phyloP scores from a whole-genome alignment of 1,139 yeast genomes.

The Debaryomycetaceae sp. region DNA sequence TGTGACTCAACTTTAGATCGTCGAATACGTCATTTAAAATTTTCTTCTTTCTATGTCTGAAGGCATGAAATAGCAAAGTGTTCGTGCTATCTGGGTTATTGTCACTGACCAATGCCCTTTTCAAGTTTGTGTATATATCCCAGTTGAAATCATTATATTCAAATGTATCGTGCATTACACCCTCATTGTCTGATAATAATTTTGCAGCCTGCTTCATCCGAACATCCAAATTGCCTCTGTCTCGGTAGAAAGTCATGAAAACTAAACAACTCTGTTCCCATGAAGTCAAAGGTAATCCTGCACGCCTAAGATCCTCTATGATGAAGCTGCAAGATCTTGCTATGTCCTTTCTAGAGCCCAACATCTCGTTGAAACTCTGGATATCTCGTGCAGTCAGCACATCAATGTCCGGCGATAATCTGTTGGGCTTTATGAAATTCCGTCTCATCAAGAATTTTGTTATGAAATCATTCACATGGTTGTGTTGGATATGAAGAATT shows the following conservation, averaged over 20 bases:
- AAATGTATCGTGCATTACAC: background rate
- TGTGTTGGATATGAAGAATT: conserved; percentile 27
- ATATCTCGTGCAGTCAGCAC: conserved; percentile 1
- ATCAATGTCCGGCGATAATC: conserved; percentile 11
- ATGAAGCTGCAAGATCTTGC: conserved; percentile 20
- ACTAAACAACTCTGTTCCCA: conserved; percentile 30
- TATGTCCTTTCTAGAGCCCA: conserved; percentile 17
- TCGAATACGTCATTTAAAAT: conserved; percentile 13
- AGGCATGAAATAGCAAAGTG: conserved; percentile 24
- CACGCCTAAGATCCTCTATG: conserved; percentile 23
- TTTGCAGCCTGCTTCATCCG: conserved; percentile 8
- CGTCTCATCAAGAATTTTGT: conserved; percentile 20
- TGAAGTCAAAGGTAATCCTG: conserved; percentile 25
- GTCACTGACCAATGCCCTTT: conserved; percentile 7
- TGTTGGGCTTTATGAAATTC: conserved; percentile 20
- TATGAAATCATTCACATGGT: conserved; percentile 39
- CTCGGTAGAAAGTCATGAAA: conserved; percentile 30
- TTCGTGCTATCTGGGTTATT: conserved; percentile 16
- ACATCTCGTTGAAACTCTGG: conserved; percentile 15
- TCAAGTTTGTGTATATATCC: conserved; percentile 15
- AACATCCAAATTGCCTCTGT: conserved; percentile 18
- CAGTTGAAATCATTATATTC: conserved; percentile 16
- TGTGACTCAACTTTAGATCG: conserved; percentile 6
- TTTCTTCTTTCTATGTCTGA: conserved; percentile 19
- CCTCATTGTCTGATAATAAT: conserved; percentile 4